Evolutionary conservation across 2,329 filamentous ascomycete species (phyloP).

Genomic region (Daldinia sp.): DNA sequence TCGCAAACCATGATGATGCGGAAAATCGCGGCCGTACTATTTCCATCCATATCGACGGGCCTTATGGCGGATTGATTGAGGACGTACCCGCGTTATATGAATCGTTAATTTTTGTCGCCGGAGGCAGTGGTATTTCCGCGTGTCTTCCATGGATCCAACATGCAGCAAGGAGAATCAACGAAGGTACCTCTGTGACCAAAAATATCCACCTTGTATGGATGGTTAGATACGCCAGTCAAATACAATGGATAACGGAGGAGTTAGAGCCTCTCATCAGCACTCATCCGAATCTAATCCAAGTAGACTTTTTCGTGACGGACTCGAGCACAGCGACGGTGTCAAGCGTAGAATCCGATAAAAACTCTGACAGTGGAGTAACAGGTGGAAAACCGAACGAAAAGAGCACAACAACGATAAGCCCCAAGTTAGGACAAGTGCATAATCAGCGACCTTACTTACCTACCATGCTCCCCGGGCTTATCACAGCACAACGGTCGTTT

Average conservation of each 20-base stretch:
- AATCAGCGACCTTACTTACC: constrained; percentile 26
- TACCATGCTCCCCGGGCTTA: constrained; percentile 16
- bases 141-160: constrained; percentile 34
- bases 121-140: constrained; percentile 28
- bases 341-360: constrained; percentile 23
- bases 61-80: constrained; percentile 30
- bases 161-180: constrained; percentile 16
- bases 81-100: constrained; percentile 31
- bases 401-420: constrained; percentile 10
- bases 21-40: constrained; percentile 13
- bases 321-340: constrained; percentile 11
- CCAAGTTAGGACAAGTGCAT: constrained; percentile 26
- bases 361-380: constrained; percentile 4
- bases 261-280: constrained; percentile 15
- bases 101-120: constrained; percentile 28
- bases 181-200: constrained; percentile 13
- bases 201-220: constrained; percentile 34
- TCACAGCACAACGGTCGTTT: constrained; percentile 17
- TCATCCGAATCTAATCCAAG: constrained; percentile 27
- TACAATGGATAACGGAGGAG: constrained; percentile 28
- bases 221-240: constrained; percentile 29
- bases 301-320: constrained; percentile 29
- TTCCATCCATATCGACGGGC: constrained; percentile 27
- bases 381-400: constrained; percentile 16
- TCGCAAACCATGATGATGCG: constrained; percentile 17